Base-by-base conservation (phyloP, 106 monocot species). In the Gastrodia elata region DNA sequence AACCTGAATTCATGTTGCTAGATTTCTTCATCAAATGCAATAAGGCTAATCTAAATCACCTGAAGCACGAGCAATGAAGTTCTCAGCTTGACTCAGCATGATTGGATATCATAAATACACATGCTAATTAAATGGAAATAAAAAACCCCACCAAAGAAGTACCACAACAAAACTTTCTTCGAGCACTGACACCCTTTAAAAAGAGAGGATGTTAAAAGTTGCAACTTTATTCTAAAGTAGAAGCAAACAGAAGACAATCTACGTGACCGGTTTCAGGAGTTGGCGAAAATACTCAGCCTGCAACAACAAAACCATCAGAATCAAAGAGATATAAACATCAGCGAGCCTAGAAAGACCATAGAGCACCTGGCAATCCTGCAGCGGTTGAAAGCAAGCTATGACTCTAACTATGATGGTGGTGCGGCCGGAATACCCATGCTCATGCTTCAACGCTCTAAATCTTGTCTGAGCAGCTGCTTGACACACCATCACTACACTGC, bases 261-360 rank as follows among this genome's bases (percentile, higher is more conserved):
- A 94, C 91, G 94, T 94, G 37, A 94, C 94, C 10, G 91, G 94
- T 77, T 91, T 94, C 64, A 94, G 83, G 24, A 94, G 87, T n/a
- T 88, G 86, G 39, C 94, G 94, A 75, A 94, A 94, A 75, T 94
- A 94, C 78, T 94, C 91, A 56, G 89, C 94, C 94, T 94, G 78
- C 20, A 49, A 39, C 30, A 71, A 44, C 38, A 68, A 38, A 69
- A 38, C n/a, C 4, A 30, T 13, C 30, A 36, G 22, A 73, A 27
- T 34, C 8, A 24, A 61, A 61, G 42, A 52, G 1, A 22, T 8
- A 52, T 22, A 52, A 52, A 52, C 52, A 52, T 5, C 18, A 4
- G 22, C 13, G 46, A 52, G 18, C n/a, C 18, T 52, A 52, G 2
- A 22, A 52, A 52, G 52, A 52, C 22, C 9, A 52, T 32, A 0